Conservation (phyloP, 768 basidiomycete species). For the Suillus alpinus region DNA sequence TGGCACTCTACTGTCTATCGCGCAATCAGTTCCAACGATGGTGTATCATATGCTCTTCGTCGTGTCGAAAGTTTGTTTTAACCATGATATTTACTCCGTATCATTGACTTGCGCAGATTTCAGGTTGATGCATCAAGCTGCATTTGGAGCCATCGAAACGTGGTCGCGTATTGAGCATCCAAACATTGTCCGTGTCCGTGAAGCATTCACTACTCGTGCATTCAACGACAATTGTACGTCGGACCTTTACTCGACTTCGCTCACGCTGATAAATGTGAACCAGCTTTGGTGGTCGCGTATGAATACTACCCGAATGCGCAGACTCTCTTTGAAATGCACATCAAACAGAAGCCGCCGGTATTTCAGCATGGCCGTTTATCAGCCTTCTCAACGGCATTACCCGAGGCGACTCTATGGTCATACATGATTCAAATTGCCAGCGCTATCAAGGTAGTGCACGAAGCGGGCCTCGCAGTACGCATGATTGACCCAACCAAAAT, state of each 20-base stretch:
- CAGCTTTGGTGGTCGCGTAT: constrained; percentile 90
- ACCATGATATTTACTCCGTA: constrained; percentile 3
- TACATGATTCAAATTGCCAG: constrained; percentile 88
- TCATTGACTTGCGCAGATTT: constrained; percentile 54
- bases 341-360: constrained; percentile 52
- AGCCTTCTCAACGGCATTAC: constrained; percentile 39
- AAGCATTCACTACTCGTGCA: constrained; percentile 92
- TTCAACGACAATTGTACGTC: constrained; percentile 89
- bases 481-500: constrained; percentile 87
- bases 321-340: constrained; percentile 77
- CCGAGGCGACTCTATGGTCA: constrained; percentile 87
- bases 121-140: constrained; percentile 75
- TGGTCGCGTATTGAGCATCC: constrained; percentile 89
- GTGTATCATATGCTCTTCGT: constrained; percentile 70
- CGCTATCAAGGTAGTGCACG: constrained; percentile 85
- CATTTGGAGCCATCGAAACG: constrained; percentile 77
- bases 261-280: constrained; percentile 1
- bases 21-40: constrained; percentile 75
- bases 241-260: neutral
- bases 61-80: constrained; percentile 75
- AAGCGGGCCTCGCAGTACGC: constrained; percentile 73
- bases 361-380: constrained; percentile 35
- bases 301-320: constrained; percentile 83
- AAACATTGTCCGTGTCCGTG: constrained; percentile 74
- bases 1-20: constrained; percentile 86